Conservation (phyloP, 2,329 filamentous ascomycete species). For the Drechslerella coelobrocha region DNA sequence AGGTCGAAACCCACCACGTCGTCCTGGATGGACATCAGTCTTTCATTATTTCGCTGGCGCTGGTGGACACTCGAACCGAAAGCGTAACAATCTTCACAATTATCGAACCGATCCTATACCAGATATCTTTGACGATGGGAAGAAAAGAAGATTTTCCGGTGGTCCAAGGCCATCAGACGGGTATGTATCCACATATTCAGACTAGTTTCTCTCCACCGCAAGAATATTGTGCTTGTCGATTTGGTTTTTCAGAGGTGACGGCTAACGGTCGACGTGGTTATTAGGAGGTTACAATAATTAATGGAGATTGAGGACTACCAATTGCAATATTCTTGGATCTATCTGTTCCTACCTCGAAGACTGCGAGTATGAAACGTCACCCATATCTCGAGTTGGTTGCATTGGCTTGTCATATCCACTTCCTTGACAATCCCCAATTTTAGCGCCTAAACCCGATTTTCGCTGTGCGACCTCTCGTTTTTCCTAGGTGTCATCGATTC, state of each 20-base stretch:
- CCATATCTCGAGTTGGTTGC: neutral
- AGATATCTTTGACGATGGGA: slow-evolving; percentile 5
- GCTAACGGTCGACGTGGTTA: slow-evolving; percentile 34
- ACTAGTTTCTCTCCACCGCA: neutral
- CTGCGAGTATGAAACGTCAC: neutral
- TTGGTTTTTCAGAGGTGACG: slow-evolving; percentile 20
- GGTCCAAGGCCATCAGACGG: slow-evolving; percentile 30
- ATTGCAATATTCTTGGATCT: neutral
- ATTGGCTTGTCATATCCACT: slow-evolving; percentile 7
- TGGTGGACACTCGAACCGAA: slow-evolving; percentile 10
- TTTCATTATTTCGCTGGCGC: slow-evolving; percentile 22
- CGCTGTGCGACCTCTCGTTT: neutral
- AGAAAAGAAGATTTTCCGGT: neutral
- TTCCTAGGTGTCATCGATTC: neutral
- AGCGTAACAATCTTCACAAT: neutral
- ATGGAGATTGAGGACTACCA: slow-evolving; percentile 24
- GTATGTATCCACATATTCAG: slow-evolving; percentile 10
- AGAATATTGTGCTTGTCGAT: neutral
- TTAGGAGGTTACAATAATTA: slow-evolving; percentile 39
- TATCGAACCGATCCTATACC: slow-evolving; percentile 14
- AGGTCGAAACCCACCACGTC: neutral
- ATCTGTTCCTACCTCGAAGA: no score
- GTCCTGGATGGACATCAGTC: slow-evolving; percentile 22
- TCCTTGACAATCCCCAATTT: neutral
- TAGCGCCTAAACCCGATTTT: neutral